Evolutionary conservation across 768 basidiomycete genomes (phyloP), one percentile per base, ranked within the genome.

Genomic region (Auricularia sp.): DNA sequence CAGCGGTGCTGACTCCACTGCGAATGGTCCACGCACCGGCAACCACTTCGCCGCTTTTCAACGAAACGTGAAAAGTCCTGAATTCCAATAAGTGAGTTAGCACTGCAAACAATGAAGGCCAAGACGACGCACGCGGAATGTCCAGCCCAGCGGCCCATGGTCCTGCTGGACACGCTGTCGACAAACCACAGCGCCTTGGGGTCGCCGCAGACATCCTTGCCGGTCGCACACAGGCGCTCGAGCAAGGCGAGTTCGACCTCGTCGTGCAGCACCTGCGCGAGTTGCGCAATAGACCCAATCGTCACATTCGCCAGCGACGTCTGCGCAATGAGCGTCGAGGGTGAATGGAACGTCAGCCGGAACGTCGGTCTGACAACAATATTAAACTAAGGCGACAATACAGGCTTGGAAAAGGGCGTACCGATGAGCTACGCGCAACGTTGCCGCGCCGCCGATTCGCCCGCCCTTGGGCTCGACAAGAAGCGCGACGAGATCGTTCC

Each of bases 111-210:
- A 39, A 4, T 62, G 35, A 43, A 63, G 51, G 43, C 14, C 33
- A 29, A 56, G n/a, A 18, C 51, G 21, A 81, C 89, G 73, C 70
- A 91, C 90, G 91, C 67, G 21, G 87, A 84, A 67, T 83, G 85
- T 3, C 88, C 87, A 67, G 91, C 90, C 90, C 90, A 91, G 70
- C 88, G 80, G 6, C 88, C 90, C 29, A 92, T 82, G 23, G 76
- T 76, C 62, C 78, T 74, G 54, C 86, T 85, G 64, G 84, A 83
- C 63, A 87, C 81, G 56, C 83, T 71, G 68, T 93, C 90, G 33
- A 91, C 84, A 67, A 92, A 88, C 90, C 90, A 93, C 2, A 84
- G 85, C 14, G 86, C 81, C 33, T 76, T 76, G 23, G 77, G 72
- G 56, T 66, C 69, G 42, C 79, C 86, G 56, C 85, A 84, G 14